These are phyloP conservation scores for Trifolium pratense DNA, from an alignment of 306 rosid genomes.

Conservation along the genomic window DNA sequence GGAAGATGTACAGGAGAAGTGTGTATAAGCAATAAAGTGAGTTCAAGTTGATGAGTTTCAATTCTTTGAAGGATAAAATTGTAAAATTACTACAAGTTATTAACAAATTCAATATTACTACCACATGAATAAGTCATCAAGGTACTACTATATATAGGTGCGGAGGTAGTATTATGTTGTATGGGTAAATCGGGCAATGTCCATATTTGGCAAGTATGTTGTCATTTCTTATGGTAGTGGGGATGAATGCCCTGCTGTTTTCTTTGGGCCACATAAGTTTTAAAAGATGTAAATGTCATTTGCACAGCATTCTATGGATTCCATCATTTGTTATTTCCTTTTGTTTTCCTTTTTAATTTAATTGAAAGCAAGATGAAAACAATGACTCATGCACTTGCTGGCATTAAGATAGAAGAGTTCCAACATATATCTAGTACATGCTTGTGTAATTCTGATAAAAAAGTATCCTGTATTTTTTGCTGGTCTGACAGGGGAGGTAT, in stretches of 20 bases:
- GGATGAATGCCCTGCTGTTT: slow-evolving; percentile 2
- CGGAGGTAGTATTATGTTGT: not conserved
- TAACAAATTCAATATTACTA: slow-evolving; percentile 1
- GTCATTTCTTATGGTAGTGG: slow-evolving; percentile 1
- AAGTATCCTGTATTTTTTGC: slow-evolving; percentile 42
- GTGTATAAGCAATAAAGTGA: not conserved
- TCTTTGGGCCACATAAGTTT: not conserved
- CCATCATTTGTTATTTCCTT: slow-evolving; percentile 1
- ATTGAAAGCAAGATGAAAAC: slow-evolving; percentile 27
- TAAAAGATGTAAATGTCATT: not conserved
- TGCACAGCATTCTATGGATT: slow-evolving; percentile 8
- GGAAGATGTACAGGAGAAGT: not conserved
- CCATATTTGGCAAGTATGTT: slow-evolving; percentile 4
- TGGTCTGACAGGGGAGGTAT: slow-evolving; percentile 73
- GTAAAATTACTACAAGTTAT: not conserved
- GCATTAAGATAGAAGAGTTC: slow-evolving; percentile 15
- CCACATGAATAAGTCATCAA: not conserved
- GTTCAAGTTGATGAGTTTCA: slow-evolving; percentile 1
- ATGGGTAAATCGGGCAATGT: slow-evolving; percentile 19
- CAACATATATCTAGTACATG: not conserved
- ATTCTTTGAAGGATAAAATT: not conserved
- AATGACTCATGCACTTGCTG: slow-evolving; percentile 20
- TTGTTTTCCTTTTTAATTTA: not conserved
- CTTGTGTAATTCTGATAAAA: slow-evolving; percentile 26
- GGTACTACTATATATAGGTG: not conserved